phyloP scores from a whole-genome alignment of 768 basidiomycete species.

The Tephrocybe sp. region DNA sequence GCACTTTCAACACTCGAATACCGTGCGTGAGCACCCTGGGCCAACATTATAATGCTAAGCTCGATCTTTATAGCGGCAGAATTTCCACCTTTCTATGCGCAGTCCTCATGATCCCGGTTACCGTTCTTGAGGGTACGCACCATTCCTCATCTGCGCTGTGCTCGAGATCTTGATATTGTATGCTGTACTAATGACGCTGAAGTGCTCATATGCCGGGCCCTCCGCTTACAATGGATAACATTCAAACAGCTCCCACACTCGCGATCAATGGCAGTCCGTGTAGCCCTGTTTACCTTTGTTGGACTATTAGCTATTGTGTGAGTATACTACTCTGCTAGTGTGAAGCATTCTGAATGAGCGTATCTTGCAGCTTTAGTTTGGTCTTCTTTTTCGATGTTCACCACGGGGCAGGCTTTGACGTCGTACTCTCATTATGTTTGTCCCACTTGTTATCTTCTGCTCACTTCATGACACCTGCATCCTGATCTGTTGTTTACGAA shows the following conservation, averaged over 20 bases:
- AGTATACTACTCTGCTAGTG: conserved; percentile 2
- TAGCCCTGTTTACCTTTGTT: conserved; percentile 20
- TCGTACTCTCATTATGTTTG: conserved; percentile 17
- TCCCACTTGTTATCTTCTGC: not conserved
- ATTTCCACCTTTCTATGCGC: conserved; percentile 18
- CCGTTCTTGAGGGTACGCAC: conserved; percentile 20
- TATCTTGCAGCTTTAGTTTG: conserved; percentile 18
- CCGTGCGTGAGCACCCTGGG: not conserved
- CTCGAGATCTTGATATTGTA: not conserved
- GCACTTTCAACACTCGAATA: conserved; percentile 16
- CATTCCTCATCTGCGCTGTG: not conserved
- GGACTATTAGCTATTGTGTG: conserved; percentile 23
- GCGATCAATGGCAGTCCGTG: conserved; percentile 22
- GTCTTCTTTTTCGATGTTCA: conserved; percentile 22
- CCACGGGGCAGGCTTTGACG: conserved; percentile 21
- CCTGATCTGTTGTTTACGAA: too few species aligned
- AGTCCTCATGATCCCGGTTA: conserved; percentile 14
- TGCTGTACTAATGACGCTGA: not conserved
- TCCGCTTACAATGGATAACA: conserved; percentile 20
- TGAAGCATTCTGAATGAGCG: not conserved
- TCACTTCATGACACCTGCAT: not conserved
- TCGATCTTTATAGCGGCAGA: conserved; percentile 14
- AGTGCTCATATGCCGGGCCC: conserved; percentile 21
- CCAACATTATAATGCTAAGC: not conserved
- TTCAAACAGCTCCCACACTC: conserved; percentile 18